These are phyloP conservation scores for Carpediemonas membranifera DNA, from an alignment of 78 protist genomes.

Conservation along the genomic window DNA sequence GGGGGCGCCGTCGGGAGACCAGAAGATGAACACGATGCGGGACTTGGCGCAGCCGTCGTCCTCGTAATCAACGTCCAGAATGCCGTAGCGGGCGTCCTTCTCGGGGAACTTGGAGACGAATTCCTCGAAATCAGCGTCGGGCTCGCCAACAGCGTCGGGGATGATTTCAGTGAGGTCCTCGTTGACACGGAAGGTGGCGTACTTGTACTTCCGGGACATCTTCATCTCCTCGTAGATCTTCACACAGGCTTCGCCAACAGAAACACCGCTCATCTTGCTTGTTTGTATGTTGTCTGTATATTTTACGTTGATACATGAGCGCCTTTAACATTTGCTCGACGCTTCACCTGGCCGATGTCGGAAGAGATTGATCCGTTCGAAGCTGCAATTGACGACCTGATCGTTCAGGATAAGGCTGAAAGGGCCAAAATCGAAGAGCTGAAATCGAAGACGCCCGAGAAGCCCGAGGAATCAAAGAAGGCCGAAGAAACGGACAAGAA, in stretches of 20 bases:
- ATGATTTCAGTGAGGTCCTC: background rate
- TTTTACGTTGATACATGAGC: too few species aligned
- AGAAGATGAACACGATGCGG: background rate
- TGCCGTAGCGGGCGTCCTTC: conserved; percentile 11
- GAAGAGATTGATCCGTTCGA: too few species aligned
- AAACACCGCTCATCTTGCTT: conserved; percentile 8
- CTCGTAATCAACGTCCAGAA: background rate
- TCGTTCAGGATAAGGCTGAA: too few species aligned
- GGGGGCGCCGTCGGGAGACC: background rate
- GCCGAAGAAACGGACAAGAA: too few species aligned
- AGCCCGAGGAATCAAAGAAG: too few species aligned
- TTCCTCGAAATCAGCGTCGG: conserved; percentile 1
- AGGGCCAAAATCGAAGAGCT: too few species aligned
- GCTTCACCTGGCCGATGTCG: too few species aligned
- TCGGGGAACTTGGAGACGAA: background rate
- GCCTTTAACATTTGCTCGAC: too few species aligned
- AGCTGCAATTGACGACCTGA: too few species aligned
- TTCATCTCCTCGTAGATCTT: conserved; percentile 4
- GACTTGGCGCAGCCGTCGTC: background rate
- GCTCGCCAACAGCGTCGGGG: conserved; percentile 9
- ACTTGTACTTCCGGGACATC: background rate
- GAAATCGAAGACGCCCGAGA: too few species aligned
- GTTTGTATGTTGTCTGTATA: too few species aligned
- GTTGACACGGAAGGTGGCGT: background rate
- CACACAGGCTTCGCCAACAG: background rate